These are phyloP conservation scores for Backusella sp. DNA, from an alignment of 192 early-diverging fungal genomes.

Conservation along the genomic window DNA sequence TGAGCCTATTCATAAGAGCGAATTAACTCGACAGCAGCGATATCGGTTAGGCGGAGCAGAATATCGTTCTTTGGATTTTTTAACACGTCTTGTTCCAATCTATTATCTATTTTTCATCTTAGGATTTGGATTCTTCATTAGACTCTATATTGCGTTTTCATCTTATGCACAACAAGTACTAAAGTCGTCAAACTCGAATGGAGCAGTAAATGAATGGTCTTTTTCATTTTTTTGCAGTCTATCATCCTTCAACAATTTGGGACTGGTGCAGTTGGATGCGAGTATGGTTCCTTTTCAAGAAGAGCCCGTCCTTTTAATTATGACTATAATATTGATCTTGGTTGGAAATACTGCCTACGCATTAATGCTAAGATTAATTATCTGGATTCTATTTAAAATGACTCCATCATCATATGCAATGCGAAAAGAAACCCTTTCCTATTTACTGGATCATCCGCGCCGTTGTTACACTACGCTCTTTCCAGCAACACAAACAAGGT, in stretches of 20 bases:
- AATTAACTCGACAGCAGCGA: constrained; percentile 32
- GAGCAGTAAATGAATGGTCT: constrained; percentile 25
- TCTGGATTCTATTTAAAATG: constrained; percentile 27
- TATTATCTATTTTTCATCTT: constrained; percentile 32
- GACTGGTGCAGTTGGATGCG: constrained; percentile 17
- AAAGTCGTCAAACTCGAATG: constrained; percentile 14
- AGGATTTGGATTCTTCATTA: constrained; percentile 9
- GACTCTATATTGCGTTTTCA: constrained; percentile 29
- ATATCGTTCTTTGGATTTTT: constrained; percentile 30
- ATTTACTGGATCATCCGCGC: constrained; percentile 35
- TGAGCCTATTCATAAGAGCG: constrained; percentile 28
- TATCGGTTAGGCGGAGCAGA: constrained; percentile 33
- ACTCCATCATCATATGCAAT: constrained; percentile 20
- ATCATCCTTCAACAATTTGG: constrained; percentile 36
- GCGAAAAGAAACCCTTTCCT: constrained; percentile 28
- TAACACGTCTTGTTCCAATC: constrained; percentile 23
- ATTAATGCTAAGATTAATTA: constrained; percentile 26
- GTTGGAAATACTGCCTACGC: constrained; percentile 38
- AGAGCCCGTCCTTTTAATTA: constrained; percentile 15
- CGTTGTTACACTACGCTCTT: constrained; percentile 35
- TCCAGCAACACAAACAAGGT: constrained; percentile 32
- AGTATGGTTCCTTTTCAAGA: constrained; percentile 36
- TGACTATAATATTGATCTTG: constrained; percentile 27
- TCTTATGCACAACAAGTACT: constrained; percentile 22
- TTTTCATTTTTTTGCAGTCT: constrained; percentile 32